phyloP scores from a whole-genome alignment of 2,329 filamentous ascomycete genomes.

The Claviceps cyperi region DNA sequence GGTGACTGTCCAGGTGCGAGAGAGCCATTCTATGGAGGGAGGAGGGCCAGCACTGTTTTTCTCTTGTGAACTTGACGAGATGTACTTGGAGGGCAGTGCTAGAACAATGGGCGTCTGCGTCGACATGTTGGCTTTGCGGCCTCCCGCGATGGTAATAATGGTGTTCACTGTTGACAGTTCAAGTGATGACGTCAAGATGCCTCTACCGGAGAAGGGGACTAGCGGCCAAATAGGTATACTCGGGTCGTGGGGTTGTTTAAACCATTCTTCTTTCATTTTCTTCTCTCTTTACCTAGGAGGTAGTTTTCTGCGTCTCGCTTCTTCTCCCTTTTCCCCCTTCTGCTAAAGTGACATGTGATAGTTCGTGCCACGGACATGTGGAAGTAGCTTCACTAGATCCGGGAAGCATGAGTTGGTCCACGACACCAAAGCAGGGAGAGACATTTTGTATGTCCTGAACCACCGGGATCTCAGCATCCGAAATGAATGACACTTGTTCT shows the following conservation, averaged over 20 bases:
- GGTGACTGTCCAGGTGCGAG: constrained; percentile 57
- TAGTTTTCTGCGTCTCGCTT: too few relatives aligned
- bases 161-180: background rate
- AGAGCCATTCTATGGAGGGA: constrained; percentile 40
- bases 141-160: background rate
- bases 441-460: background rate
- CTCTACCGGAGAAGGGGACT: background rate
- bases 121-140: constrained; percentile 4
- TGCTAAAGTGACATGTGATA: too few relatives aligned
- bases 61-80: constrained; percentile 11
- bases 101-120: constrained; percentile 13
- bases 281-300: too few relatives aligned
- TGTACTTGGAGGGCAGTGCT: constrained; percentile 34
- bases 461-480: constrained; percentile 3
- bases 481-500: background rate
- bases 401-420: background rate
- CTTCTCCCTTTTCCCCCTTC: too few relatives aligned
- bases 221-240: background rate
- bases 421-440: background rate
- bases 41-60: constrained; percentile 21
- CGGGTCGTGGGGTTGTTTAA: too few relatives aligned
- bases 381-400: background rate
- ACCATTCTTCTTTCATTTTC: too few relatives aligned
- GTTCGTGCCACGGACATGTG: background rate
- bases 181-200: background rate